Evolutionary conservation across 768 basidiomycete species (phyloP), one percentile per base, ranked within the genome.

Genomic region (Mycena rosella): DNA sequence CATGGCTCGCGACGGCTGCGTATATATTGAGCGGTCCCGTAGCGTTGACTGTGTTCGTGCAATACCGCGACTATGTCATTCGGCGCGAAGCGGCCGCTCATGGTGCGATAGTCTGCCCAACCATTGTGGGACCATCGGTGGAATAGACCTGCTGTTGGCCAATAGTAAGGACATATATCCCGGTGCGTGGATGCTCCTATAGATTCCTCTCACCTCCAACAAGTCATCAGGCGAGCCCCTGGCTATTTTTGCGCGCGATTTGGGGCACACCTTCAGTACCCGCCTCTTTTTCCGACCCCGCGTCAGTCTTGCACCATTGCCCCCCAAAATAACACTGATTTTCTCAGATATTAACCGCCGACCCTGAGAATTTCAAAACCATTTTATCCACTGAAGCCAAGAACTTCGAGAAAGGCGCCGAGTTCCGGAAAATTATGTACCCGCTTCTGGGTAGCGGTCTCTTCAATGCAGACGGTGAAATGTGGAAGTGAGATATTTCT

Each of bases 401-500:
- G 14, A 72, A 73, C 22, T 87, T 84, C 57, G 82, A 78, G 10
- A 87, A 87, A 79, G 84, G 84, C 77, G 45, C 61, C 30, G 47
- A 65, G n/a, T 59, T 51, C 13, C 29, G 44, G 11, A 55, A n/a
- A 27, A 45, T 42, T 47, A 61, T 72, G 24, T 40, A 75, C 17
- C 79, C 82, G 5, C 71, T 87, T 8, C 77, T 90, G 14, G 89
- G 89, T 0, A 81, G 81, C 3, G 89, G 89, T 0, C 85, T 90
- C 0, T 91, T 90, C 77, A 88, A 88, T 69, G 83, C 84, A 5
- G 87, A 90, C 75, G 89, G 88, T 85, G 88, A 90, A 2, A 84
- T 87, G 79, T 92, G 91, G 91, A 92, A 88, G 88, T 90, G 72
- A n/a, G n/a, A n/a, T n/a, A n/a, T n/a, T n/a, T n/a, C n/a, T n/a